These are phyloP conservation scores for Gymnopus androsaceus DNA, from an alignment of 1,284 basidiomycete species.

Conservation along the genomic window DNA sequence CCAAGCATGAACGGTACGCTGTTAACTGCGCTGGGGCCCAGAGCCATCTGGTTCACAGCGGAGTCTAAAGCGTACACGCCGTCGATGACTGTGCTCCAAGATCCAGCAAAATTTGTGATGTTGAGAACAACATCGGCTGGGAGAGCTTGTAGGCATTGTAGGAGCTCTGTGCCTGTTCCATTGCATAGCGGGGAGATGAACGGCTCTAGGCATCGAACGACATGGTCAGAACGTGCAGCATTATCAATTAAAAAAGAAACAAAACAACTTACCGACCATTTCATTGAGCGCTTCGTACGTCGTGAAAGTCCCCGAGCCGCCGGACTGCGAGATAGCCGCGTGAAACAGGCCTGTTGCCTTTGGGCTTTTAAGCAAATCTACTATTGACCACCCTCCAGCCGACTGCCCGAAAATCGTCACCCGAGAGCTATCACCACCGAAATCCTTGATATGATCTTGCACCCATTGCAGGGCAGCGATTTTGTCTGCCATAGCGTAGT, in stretches of 20 bases:
- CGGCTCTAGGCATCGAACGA: conserved; percentile 5
- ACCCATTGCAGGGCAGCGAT: conserved; percentile 40
- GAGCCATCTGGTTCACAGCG: conserved; percentile 17
- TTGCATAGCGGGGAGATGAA: conserved; percentile 17
- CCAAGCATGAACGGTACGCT: conserved; percentile 22
- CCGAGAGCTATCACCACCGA: conserved; percentile 21
- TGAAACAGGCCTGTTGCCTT: conserved; percentile 15
- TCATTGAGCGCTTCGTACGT: conserved; percentile 3
- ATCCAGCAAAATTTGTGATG: conserved; percentile 14
- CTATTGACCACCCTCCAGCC: conserved; percentile 17
- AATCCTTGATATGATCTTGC: conserved; percentile 29
- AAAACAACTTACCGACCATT: background rate
- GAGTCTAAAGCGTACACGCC: conserved; percentile 18
- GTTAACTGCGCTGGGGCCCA: conserved; percentile 19
- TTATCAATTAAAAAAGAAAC: background rate
- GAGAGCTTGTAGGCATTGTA: conserved; percentile 23
- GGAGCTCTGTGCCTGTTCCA: conserved; percentile 17
- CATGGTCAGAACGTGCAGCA: background rate
- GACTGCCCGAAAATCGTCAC: conserved; percentile 21
- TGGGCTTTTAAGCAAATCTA: conserved; percentile 17
- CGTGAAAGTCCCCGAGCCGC: conserved; percentile 11
- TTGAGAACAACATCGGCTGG: conserved; percentile 22
- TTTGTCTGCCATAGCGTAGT: conserved; percentile 44
- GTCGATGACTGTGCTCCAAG: conserved; percentile 20
- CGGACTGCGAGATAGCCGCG: conserved; percentile 12